Evolutionary conservation across 2,329 filamentous ascomycete genomes (phyloP).

Genomic region (Torrubiellomyces zombiae): DNA sequence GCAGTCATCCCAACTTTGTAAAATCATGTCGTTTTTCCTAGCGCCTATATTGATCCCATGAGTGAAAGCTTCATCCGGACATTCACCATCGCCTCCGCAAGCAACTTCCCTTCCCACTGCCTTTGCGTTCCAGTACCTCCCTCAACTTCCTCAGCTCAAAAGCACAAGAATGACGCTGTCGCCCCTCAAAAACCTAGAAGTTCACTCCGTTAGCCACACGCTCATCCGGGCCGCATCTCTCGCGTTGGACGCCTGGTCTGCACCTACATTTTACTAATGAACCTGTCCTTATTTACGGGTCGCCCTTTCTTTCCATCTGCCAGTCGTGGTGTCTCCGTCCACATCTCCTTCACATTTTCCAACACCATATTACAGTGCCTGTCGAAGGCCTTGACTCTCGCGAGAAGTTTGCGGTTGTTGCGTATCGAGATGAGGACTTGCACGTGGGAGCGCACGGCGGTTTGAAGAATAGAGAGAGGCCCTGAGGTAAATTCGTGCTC

Average conservation of each 20-base stretch:
- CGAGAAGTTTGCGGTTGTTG: conserved; percentile 95
- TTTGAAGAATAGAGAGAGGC: conserved; percentile 79
- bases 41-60: no score
- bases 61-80: no score
- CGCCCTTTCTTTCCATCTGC: conserved; percentile 76
- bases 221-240: neutral
- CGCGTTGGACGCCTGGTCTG: neutral
- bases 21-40: no score
- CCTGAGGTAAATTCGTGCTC: conserved; percentile 39
- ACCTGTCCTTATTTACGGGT: conserved; percentile 92
- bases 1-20: no score
- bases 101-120: neutral
- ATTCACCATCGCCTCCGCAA: no score
- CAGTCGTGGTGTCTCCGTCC: conserved; percentile 81
- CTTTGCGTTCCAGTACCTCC: neutral
- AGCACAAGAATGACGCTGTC: conserved; percentile 80
- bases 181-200: conserved; percentile 61
- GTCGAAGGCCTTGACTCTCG: conserved; percentile 96
- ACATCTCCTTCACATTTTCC: conserved; percentile 94
- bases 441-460: conserved; percentile 82
- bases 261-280: conserved; percentile 89
- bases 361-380: conserved; percentile 98
- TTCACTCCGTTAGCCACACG: neutral
- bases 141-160: conserved; percentile 41
- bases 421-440: conserved; percentile 96